Evolutionary conservation across 805 yeast species (phyloP), one percentile per base, ranked within the genome.

Genomic region (Sungouiella blattae): DNA sequence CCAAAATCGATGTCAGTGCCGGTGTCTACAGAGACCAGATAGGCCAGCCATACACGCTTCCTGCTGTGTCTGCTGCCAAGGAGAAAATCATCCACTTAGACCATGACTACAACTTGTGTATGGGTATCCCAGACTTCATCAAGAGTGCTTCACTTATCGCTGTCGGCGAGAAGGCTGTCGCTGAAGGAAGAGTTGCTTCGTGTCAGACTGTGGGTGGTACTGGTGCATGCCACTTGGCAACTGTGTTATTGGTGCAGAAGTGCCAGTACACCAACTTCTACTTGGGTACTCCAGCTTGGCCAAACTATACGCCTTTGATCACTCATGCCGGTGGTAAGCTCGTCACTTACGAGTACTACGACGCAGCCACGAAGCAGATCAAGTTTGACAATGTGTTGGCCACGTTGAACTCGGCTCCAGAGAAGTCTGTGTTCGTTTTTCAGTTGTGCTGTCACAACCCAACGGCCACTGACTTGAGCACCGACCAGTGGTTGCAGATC

Each of bases 81-180:
- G 16, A 11, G n/a, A 14, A 14, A 11, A 11, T 11, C 11, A 20
- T 22, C 9, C 15, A 17, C 14, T 8, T 13, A n/a, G 35, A 31
- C 4, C 28, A 30, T 20, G 35, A 35, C 20, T 35, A 35, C 22
- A 35, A 29, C 28, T 20, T 35, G 9, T 30, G 35, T 14, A 12
- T 30, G 16, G 30, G 30, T 8, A 14, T 27, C 7, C 30, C 30
- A 6, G 30, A 27, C 8, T 27, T 27, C 13, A 17, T 27, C n/a
- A 8, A 7, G 12, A n/a, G 14, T 8, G 27, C 27, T 12, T 5
- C 27, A 6, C 6, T 6, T 7, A 24, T 24, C 11, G 27, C 27
- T 8, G 27, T 24, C n/a, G 27, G 27, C 7, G 27, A 24, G 11
- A 12, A 24, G 27, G 27, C 27, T 11, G 27, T 24, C 6, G 11